Evolutionary conservation across 1,139 yeast species (phyloP).

Genomic region (Pichia sp.): DNA sequence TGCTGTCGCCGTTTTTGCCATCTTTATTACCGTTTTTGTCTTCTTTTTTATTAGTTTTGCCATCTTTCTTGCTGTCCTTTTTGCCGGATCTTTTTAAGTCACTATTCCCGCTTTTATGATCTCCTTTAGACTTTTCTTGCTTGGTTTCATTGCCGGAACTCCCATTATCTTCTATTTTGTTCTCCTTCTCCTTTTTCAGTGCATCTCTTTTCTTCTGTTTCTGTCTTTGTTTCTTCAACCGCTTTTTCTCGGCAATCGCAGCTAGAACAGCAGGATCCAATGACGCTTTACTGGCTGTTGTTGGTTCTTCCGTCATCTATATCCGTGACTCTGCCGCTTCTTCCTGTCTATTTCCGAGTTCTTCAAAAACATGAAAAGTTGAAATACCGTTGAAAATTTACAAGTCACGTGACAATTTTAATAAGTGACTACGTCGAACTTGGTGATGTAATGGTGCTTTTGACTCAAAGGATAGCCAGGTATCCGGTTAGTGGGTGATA

Average conservation of each 20-base stretch:
- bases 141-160: neutral
- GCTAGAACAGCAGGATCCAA: neutral
- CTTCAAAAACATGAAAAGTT: too few species aligned
- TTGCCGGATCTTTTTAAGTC: neutral
- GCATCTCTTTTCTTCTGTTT: neutral
- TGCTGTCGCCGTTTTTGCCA: neutral
- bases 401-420: too few species aligned
- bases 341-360: neutral
- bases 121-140: neutral
- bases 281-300: too few species aligned
- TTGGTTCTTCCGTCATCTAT: too few species aligned
- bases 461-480: too few species aligned
- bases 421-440: too few species aligned
- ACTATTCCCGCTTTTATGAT: neutral
- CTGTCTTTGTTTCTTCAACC: conserved; percentile 2
- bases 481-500: too few species aligned
- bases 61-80: neutral
- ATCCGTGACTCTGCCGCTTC: too few species aligned
- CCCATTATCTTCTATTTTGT: too few species aligned
- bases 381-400: too few species aligned
- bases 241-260: neutral
- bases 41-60: neutral
- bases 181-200: neutral
- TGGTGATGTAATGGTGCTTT: too few species aligned
- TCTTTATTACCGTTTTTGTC: neutral